A percentile compares a stretch with the other conserved stretches of the same genome.
phyloP scores from a whole-genome alignment of 352 stramenopile species.

The Thraustochytrium striatum region DNA sequence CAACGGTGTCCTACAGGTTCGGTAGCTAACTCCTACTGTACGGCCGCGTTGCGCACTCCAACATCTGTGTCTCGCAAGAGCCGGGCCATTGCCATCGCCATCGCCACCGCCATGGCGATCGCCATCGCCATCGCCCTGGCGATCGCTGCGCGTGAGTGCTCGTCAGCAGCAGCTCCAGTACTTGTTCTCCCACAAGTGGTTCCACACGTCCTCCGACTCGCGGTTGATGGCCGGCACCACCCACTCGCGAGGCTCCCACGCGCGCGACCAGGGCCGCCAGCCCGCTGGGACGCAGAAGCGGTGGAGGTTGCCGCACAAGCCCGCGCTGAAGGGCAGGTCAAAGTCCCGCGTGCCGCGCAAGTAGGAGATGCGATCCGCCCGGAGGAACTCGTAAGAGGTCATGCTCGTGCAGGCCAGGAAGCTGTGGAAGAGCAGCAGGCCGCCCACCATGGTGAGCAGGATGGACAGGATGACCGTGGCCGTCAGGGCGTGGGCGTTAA shows the following conservation, averaged over 20 bases:
- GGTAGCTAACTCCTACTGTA: too few species aligned
- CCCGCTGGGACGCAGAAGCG: conserved; percentile 57
- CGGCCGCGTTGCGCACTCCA: neutral
- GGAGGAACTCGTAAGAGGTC: conserved; percentile 62
- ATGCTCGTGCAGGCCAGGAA: conserved; percentile 60
- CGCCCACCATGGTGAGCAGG: conserved; percentile 16
- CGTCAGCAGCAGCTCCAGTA: conserved; percentile 66
- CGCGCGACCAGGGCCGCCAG: neutral
- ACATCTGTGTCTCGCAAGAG: neutral
- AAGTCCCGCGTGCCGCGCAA: conserved; percentile 60
- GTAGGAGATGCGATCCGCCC: conserved; percentile 59
- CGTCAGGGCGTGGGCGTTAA: conserved; percentile 37
- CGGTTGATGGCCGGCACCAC: conserved; percentile 54
- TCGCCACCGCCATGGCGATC: neutral
- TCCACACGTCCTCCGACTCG: conserved; percentile 58
- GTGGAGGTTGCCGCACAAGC: conserved; percentile 56
- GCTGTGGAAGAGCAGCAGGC: conserved; percentile 49
- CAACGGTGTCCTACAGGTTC: neutral
- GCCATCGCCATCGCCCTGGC: neutral
- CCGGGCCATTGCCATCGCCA: neutral
- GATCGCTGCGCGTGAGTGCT: too few species aligned
- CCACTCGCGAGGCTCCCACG: conserved; percentile 28
- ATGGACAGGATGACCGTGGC: conserved; percentile 40
- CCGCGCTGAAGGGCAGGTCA: conserved; percentile 58
- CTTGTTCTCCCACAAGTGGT: conserved; percentile 66